Evolutionary conservation across 202 grass and related monocot species (phyloP).

Genomic region (Alloteropsis angusta): DNA sequence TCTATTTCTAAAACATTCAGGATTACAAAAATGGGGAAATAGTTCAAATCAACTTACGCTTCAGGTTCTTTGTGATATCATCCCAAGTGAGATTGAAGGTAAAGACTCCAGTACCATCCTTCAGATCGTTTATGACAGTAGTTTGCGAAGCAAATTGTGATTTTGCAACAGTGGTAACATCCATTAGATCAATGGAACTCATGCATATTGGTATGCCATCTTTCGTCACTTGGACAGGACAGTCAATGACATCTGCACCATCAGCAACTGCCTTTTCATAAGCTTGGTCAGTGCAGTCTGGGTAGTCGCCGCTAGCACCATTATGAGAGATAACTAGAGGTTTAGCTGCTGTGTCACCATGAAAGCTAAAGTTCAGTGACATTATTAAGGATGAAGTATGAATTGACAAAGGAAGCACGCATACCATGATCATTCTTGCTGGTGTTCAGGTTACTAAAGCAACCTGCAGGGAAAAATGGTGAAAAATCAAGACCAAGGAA

Average conservation of each 20-base stretch:
- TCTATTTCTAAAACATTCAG: not conserved
- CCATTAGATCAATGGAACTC: conserved; percentile 54
- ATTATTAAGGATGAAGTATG: not conserved
- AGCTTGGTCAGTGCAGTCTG: conserved; percentile 79
- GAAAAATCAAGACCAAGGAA: not conserved
- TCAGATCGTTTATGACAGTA: conserved; percentile 32
- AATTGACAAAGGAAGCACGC: not conserved
- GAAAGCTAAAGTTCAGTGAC: conserved; percentile 19
- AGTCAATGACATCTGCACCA: conserved; percentile 90
- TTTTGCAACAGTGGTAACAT: conserved; percentile 35
- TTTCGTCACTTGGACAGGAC: conserved; percentile 79
- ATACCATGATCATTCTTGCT: conserved; percentile 69
- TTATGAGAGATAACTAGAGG: conserved; percentile 82
- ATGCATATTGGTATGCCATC: conserved; percentile 79
- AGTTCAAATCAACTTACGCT: conserved; percentile 34
- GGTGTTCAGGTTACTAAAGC: conserved; percentile 60
- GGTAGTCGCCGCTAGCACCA: conserved; percentile 85
- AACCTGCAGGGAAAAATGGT: conserved; percentile 44
- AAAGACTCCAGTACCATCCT: conserved; percentile 43
- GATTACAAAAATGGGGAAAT: not conserved
- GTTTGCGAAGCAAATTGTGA: conserved; percentile 41
- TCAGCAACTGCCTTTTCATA: conserved; percentile 63
- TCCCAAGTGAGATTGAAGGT: conserved; percentile 89
- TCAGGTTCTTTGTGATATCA: conserved; percentile 49
- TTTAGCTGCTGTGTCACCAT: conserved; percentile 38